Conservation (phyloP, 2,329 filamentous ascomycete species). For the Beauveria varroae region DNA sequence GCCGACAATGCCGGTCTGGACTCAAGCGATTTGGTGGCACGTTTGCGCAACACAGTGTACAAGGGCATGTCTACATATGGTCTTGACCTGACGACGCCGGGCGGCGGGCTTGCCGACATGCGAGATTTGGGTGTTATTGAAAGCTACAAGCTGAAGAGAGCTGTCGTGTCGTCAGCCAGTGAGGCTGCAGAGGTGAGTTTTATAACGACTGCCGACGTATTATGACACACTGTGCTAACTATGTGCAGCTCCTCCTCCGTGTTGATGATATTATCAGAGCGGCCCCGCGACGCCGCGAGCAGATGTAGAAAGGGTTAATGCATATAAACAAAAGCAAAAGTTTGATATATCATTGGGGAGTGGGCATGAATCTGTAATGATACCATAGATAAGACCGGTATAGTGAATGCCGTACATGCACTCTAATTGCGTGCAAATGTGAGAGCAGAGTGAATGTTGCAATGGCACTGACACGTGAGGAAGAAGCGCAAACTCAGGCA, state of each 20-base stretch:
- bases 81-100: conserved; percentile 79
- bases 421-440: background rate
- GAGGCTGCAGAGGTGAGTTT: conserved; percentile 84
- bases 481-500: background rate
- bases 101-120: conserved; percentile 93
- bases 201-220: background rate
- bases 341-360: conserved; percentile 10
- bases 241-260: conserved; percentile 44
- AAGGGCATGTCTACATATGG: conserved; percentile 89
- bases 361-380: conserved; percentile 29
- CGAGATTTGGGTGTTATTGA: conserved; percentile 90
- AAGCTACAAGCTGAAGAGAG: conserved; percentile 96
- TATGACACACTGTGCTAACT: conserved; percentile 16
- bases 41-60: conserved; percentile 89
- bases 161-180: conserved; percentile 93
- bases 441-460: background rate
- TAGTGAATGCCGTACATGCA: background rate
- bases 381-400: conserved; percentile 25
- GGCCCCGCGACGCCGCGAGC: conserved; percentile 58
- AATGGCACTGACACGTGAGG: conserved; percentile 13
- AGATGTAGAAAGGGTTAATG: conserved; percentile 24
- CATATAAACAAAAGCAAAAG: conserved; percentile 14
- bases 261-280: conserved; percentile 98
- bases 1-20: conserved; percentile 97
- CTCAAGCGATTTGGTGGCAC: conserved; percentile 85